Evolutionary conservation across 768 basidiomycete genomes (phyloP).

Genomic region (Thelephora ganbajun): DNA sequence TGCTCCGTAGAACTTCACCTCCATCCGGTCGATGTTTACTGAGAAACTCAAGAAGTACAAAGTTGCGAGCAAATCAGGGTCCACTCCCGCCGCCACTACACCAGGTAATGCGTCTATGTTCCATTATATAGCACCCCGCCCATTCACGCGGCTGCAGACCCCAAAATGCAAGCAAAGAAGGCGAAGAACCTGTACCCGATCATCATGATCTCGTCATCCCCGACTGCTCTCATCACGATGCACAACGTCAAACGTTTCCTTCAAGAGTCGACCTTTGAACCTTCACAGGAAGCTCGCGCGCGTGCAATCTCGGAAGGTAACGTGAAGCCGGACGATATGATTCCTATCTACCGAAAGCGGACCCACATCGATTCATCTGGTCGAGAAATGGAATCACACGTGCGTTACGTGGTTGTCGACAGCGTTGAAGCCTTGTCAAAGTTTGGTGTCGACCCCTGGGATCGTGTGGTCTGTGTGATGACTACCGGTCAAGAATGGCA

Average conservation of each 20-base stretch:
- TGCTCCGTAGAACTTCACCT: conserved; percentile 61
- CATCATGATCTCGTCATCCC: conserved; percentile 93
- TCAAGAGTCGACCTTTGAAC: conserved; percentile 72
- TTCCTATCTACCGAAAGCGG: conserved; percentile 79
- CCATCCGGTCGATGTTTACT: conserved; percentile 45
- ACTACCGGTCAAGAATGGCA: conserved; percentile 99
- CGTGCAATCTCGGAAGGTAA: conserved; percentile 60
- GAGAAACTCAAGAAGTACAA: conserved; percentile 73
- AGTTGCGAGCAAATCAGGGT: conserved; percentile 44
- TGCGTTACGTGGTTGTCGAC: conserved; percentile 78
- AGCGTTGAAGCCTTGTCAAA: conserved; percentile 85
- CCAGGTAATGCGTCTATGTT: conserved; percentile 19
- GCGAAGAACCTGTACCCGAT: conserved; percentile 81
- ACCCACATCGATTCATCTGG: conserved; percentile 54
- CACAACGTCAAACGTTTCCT: conserved; percentile 92
- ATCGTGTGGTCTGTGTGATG: conserved; percentile 93
- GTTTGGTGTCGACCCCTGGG: conserved; percentile 90
- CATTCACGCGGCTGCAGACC: conserved; percentile 19
- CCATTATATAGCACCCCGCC: background rate
- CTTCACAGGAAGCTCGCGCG: conserved; percentile 60
- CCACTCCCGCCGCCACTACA: conserved; percentile 24
- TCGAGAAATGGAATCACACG: conserved; percentile 34
- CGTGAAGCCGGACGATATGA: conserved; percentile 64
- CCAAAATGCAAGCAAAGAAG: conserved; percentile 55
- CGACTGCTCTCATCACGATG: conserved; percentile 93